Evolutionary conservation across 805 yeast genomes (phyloP).

Genomic region (Huiozyma sinensis): DNA sequence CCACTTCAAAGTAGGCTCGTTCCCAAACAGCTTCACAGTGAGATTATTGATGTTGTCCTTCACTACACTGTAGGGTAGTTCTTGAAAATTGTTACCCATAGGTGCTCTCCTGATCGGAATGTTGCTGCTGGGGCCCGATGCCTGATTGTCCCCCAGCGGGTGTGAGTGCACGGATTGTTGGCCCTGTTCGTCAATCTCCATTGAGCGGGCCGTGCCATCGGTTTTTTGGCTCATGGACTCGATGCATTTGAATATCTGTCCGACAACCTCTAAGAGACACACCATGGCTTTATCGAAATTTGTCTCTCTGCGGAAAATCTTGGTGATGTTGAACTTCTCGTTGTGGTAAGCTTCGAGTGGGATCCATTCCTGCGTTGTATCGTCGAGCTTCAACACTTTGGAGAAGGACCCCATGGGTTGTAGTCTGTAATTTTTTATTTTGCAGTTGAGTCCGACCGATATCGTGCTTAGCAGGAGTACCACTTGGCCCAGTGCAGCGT

Average conservation of each 20-base stretch:
- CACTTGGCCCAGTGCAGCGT: conserved; percentile 84
- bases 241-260: conserved; percentile 10
- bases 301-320: conserved; percentile 51
- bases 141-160: no score
- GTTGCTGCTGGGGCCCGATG: neutral
- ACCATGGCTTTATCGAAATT: conserved; percentile 75
- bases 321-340: conserved; percentile 68
- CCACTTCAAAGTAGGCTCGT: conserved; percentile 67
- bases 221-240: neutral
- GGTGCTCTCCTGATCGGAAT: neutral
- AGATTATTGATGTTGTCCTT: conserved; percentile 68
- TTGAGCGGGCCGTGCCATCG: no score
- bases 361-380: conserved; percentile 29
- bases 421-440: conserved; percentile 48
- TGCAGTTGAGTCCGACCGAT: conserved; percentile 42
- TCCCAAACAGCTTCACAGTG: conserved; percentile 58
- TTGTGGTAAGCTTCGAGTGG: conserved; percentile 50
- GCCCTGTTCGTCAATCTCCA: no score
- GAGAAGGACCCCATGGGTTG: conserved; percentile 83
- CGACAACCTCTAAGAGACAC: conserved; percentile 43
- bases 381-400: conserved; percentile 42
- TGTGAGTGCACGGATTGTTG: no score
- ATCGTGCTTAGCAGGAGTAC: conserved; percentile 60
- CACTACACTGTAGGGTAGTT: conserved; percentile 64
- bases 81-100: conserved; percentile 17